Evolutionary conservation across 345 rosid genomes (phyloP).

Genomic region (Salix viminalis): DNA sequence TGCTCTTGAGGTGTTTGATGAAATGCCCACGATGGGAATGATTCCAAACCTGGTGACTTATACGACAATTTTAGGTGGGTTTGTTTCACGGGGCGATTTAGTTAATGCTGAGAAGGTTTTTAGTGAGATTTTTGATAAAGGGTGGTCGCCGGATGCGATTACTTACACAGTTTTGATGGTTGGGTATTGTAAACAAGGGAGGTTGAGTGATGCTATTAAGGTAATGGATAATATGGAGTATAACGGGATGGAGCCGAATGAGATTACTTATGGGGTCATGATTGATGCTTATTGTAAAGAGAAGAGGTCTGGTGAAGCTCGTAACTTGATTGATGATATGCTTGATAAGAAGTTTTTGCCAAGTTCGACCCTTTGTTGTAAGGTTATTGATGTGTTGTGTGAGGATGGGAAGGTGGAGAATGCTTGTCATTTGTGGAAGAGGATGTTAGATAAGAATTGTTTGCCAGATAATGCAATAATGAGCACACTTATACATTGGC

Average conservation of each 20-base stretch:
- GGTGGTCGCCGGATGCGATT: slow-evolving; percentile 81
- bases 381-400: slow-evolving; percentile 66
- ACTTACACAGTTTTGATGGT: slow-evolving; percentile 68
- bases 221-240: slow-evolving; percentile 90
- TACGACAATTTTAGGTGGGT: slow-evolving; percentile 74
- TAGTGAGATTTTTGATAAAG: slow-evolving; percentile 58
- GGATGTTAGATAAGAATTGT: slow-evolving; percentile 64
- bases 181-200: slow-evolving; percentile 69
- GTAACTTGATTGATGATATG: slow-evolving; percentile 67
- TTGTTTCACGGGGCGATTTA: slow-evolving; percentile 64
- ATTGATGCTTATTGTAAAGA: slow-evolving; percentile 63
- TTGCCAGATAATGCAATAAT: slow-evolving; percentile 68
- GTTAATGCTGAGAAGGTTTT: slow-evolving; percentile 56
- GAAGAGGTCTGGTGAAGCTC: slow-evolving; percentile 66
- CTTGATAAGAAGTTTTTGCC: slow-evolving; percentile 61
- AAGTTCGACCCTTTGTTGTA: slow-evolving; percentile 65
- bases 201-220: slow-evolving; percentile 64
- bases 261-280: slow-evolving; percentile 84
- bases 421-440: slow-evolving; percentile 69
- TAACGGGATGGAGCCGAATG: slow-evolving; percentile 66
- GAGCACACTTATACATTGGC: slow-evolving; percentile 84
- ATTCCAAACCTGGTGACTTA: slow-evolving; percentile 69
- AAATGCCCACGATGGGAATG: slow-evolving; percentile 79
- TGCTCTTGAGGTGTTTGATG: slow-evolving; percentile 61
- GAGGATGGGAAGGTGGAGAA: slow-evolving; percentile 61